Percentiles rank a stretch among this genome's conserved stretches.
Conservation (phyloP, 2,329 filamentous ascomycete genomes). For the Sporothrix schenckii region DNA sequence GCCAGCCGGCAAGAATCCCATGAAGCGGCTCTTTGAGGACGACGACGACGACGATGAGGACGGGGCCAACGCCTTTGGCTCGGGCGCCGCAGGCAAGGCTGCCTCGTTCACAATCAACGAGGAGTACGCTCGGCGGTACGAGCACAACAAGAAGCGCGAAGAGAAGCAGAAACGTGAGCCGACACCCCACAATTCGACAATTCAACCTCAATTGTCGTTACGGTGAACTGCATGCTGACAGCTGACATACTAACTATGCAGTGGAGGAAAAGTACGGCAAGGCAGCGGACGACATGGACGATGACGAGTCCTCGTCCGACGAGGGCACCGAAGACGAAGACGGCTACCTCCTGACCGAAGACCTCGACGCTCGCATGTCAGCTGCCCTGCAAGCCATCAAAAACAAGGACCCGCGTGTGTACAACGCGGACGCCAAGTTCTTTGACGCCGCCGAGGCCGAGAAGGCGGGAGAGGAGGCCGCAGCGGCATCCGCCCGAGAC, state of each 20-base stretch:
- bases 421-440: slow-evolving; percentile 78
- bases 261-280: slow-evolving; percentile 82
- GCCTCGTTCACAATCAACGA: slow-evolving; percentile 76
- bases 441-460: slow-evolving; percentile 66
- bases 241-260: slow-evolving; percentile 42
- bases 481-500: slow-evolving; percentile 50
- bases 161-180: slow-evolving; percentile 70
- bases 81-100: slow-evolving; percentile 38
- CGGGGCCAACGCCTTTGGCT: slow-evolving; percentile 38
- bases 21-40: slow-evolving; percentile 60
- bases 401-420: slow-evolving; percentile 87
- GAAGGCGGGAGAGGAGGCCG: slow-evolving; percentile 38
- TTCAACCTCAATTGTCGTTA: neutral
- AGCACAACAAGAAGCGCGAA: slow-evolving; percentile 96
- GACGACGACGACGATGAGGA: slow-evolving; percentile 49
- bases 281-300: slow-evolving; percentile 49
- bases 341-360: slow-evolving; percentile 81
- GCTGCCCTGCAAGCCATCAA: slow-evolving; percentile 85
- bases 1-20: slow-evolving; percentile 37
- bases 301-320: slow-evolving; percentile 64
- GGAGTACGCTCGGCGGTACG: slow-evolving; percentile 85
- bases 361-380: slow-evolving; percentile 82
- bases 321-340: slow-evolving; percentile 89
- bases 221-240: neutral
- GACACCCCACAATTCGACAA: slow-evolving; percentile 28